phyloP scores from a whole-genome alignment of 352 stramenopile genomes.

The Phytophthora ohioensis region DNA sequence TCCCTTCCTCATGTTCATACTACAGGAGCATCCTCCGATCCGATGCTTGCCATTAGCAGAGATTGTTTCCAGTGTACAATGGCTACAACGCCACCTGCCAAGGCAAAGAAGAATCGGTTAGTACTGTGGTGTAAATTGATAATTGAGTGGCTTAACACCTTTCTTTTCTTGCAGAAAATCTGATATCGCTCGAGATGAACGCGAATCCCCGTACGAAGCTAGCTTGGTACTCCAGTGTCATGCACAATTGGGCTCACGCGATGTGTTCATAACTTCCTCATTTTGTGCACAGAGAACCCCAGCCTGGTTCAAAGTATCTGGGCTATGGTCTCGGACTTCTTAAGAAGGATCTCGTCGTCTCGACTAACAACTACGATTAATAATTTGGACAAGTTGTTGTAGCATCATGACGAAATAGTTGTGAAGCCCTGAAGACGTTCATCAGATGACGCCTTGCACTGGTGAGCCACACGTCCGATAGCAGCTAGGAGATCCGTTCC shows the following conservation, averaged over 20 bases:
- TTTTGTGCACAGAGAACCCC: slow-evolving; percentile 47
- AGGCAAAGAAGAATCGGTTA: slow-evolving; percentile 28
- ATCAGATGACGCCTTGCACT: slow-evolving; percentile 47
- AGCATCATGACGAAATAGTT: slow-evolving; percentile 11
- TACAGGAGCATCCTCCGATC: slow-evolving; percentile 4
- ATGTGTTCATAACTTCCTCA: slow-evolving; percentile 8
- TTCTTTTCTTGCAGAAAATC: slow-evolving; percentile 17
- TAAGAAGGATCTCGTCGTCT: slow-evolving; percentile 79
- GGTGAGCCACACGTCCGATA: slow-evolving; percentile 56
- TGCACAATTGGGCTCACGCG: neutral
- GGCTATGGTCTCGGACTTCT: slow-evolving; percentile 77
- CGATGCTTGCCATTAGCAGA: slow-evolving; percentile 40
- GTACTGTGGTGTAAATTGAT: neutral
- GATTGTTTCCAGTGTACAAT: slow-evolving; percentile 74
- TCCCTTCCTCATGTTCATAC: slow-evolving; percentile 16
- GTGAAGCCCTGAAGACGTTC: slow-evolving; percentile 31
- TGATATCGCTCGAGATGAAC: slow-evolving; percentile 32
- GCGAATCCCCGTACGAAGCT: slow-evolving; percentile 26
- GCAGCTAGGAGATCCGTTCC: slow-evolving; percentile 57
- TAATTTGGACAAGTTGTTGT: neutral
- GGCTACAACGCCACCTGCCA: slow-evolving; percentile 9
- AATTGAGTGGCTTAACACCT: neutral
- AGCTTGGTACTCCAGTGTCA: slow-evolving; percentile 7
- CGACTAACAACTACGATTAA: slow-evolving; percentile 43
- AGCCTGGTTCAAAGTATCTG: slow-evolving; percentile 75